These are phyloP conservation scores for Xylaria cubensis DNA, from an alignment of 495 filamentous ascomycete species.

Conservation along the genomic window DNA sequence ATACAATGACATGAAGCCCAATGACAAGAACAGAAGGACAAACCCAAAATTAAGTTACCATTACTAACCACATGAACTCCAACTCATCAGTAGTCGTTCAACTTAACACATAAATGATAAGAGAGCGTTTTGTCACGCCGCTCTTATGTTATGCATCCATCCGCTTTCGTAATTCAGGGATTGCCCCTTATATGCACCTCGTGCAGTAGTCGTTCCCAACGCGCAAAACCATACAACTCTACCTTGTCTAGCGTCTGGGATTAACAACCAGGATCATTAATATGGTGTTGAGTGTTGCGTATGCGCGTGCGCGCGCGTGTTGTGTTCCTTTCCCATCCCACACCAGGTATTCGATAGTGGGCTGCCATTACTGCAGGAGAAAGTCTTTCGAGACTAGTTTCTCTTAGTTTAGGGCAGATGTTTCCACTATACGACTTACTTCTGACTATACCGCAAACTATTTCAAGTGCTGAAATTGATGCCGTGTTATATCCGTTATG, in stretches of 20 bases:
- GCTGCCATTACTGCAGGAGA: not conserved
- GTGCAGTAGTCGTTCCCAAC: constrained; percentile 24
- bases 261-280: constrained; percentile 15
- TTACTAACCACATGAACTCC: not conserved
- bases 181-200: constrained; percentile 20
- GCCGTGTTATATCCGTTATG: not conserved
- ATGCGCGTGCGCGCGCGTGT: not conserved
- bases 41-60: constrained; percentile 8
- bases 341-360: not conserved
- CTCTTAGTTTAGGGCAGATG: not conserved
- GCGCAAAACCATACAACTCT: constrained; percentile 19
- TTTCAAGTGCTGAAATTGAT: not conserved
- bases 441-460: not conserved
- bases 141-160: constrained; percentile 19
- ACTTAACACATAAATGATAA: not conserved
- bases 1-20: not conserved
- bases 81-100: not conserved
- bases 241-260: constrained; percentile 17
- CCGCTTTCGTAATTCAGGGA: constrained; percentile 17
- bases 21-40: not conserved
- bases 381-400: constrained; percentile 12
- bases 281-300: not conserved
- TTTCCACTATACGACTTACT: not conserved
- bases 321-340: not conserved
- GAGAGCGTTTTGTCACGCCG: constrained; percentile 2